A percentile compares a stretch with the other conserved stretches of the same genome.
These are phyloP conservation scores for Penstemon barbatus DNA, from an alignment of 257 asterid genomes.

Conservation along the genomic window DNA sequence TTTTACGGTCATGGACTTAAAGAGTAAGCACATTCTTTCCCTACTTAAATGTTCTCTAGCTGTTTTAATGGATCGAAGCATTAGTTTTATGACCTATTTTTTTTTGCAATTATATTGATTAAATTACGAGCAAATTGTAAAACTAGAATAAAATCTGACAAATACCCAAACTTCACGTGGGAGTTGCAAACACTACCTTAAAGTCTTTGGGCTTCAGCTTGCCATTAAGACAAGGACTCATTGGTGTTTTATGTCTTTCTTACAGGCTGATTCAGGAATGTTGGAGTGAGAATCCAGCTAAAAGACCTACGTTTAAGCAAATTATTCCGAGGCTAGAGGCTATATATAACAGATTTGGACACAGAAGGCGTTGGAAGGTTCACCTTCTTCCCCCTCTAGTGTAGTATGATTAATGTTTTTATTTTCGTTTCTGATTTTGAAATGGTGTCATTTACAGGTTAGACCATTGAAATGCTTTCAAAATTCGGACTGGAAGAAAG, in stretches of 20 bases:
- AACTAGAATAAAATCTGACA: too few relatives aligned
- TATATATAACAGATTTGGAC: constrained; percentile 66
- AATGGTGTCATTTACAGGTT: constrained; percentile 50
- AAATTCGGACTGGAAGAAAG: constrained; percentile 59
- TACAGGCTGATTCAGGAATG: constrained; percentile 88
- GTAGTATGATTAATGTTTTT: too few relatives aligned
- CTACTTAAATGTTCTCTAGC: background rate
- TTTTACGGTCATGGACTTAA: constrained; percentile 78
- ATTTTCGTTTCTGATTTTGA: background rate
- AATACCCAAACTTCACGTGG: too few relatives aligned
- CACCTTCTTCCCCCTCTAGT: background rate
- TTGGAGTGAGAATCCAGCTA: constrained; percentile 71
- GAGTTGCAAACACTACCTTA: too few relatives aligned
- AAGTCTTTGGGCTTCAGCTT: too few relatives aligned
- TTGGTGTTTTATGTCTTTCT: constrained; percentile 8
- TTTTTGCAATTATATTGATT: too few relatives aligned
- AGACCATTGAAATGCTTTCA: constrained; percentile 79
- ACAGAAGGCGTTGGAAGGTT: constrained; percentile 84
- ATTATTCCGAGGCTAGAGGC: constrained; percentile 77
- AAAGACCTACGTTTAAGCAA: constrained; percentile 81
- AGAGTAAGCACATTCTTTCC: constrained; percentile 49
- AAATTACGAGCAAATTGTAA: too few relatives aligned
- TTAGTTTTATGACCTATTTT: too few relatives aligned
- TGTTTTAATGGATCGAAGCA: too few relatives aligned
- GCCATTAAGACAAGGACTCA: too few relatives aligned